Percentiles rank a stretch among this genome's conserved stretches.
phyloP scores from a whole-genome alignment of 164 flowering plant species.

The Stephania japonica region DNA sequence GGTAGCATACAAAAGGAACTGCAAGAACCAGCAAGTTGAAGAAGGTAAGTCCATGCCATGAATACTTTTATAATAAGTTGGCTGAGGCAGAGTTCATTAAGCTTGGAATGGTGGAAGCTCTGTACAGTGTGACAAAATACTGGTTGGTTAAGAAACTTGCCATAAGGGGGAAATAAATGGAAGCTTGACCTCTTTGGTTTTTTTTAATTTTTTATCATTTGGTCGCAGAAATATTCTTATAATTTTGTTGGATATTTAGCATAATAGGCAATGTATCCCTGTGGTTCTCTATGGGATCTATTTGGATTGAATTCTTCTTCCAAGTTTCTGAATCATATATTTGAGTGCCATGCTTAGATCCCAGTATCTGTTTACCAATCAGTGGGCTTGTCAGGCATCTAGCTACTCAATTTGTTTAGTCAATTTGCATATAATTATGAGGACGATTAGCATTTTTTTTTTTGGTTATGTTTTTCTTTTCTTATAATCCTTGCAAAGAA shows the following conservation, averaged over 20 bases:
- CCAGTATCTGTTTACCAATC: too few species aligned
- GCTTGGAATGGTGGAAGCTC: not conserved
- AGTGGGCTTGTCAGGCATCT: not conserved
- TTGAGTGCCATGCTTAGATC: too few species aligned
- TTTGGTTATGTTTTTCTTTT: too few species aligned
- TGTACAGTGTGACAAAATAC: not conserved
- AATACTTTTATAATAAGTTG: not conserved
- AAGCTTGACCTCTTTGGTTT: not conserved
- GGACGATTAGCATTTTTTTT: not conserved
- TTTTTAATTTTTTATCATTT: too few species aligned
- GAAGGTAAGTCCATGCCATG: constrained; percentile 22
- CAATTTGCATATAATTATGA: not conserved
- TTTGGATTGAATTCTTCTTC: too few species aligned
- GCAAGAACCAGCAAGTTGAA: constrained; percentile 35
- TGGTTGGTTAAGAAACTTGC: not conserved
- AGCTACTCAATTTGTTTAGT: not conserved
- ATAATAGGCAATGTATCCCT: too few species aligned
- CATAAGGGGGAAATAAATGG: not conserved
- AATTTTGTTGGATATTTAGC: not conserved
- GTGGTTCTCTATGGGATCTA: too few species aligned
- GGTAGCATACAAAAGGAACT: constrained; percentile 61
- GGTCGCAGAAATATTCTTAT: not conserved
- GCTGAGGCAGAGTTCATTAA: not conserved
- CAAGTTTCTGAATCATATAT: too few species aligned
- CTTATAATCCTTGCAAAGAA: not conserved